Percentiles rank a stretch among this genome's conserved stretches.
Evolutionary conservation across 306 rosid species (phyloP).

Genomic region (Cucurbita maxima): DNA sequence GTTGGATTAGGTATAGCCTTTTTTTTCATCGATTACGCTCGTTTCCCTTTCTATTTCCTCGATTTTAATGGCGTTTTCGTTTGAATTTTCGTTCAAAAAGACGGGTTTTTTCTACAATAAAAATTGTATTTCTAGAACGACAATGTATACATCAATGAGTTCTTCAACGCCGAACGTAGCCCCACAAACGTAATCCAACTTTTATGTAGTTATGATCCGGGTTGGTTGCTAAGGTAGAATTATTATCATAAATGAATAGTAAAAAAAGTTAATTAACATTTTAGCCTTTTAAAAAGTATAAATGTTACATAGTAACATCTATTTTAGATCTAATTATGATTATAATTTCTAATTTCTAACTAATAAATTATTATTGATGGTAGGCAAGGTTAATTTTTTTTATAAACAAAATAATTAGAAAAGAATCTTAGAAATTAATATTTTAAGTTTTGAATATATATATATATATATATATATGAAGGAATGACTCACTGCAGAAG

Average conservation of each 20-base stretch:
- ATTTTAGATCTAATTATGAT: no score
- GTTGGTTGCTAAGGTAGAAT: background rate
- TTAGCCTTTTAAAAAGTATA: no score
- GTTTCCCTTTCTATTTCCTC: background rate
- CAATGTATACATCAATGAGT: no score
- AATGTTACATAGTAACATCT: background rate
- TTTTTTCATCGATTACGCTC: background rate
- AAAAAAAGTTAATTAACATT: no score
- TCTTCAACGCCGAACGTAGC: no score
- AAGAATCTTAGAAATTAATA: background rate
- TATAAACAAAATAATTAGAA: background rate
- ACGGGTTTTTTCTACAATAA: background rate
- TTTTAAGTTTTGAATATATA: background rate
- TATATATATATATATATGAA: no score
- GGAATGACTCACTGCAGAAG: background rate
- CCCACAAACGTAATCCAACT: background rate
- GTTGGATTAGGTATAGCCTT: slow-evolving; percentile 3
- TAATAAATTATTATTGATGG: background rate
- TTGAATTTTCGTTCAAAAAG: background rate
- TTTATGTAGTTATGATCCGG: background rate
- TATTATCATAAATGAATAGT: no score
- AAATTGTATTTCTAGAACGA: background rate
- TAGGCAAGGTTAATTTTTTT: background rate
- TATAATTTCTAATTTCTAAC: background rate
- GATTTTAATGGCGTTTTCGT: background rate